Evolutionary conservation across 805 yeast genomes (phyloP), one percentile per base, ranked within the genome.

Genomic region (Candida tallmaniae): DNA sequence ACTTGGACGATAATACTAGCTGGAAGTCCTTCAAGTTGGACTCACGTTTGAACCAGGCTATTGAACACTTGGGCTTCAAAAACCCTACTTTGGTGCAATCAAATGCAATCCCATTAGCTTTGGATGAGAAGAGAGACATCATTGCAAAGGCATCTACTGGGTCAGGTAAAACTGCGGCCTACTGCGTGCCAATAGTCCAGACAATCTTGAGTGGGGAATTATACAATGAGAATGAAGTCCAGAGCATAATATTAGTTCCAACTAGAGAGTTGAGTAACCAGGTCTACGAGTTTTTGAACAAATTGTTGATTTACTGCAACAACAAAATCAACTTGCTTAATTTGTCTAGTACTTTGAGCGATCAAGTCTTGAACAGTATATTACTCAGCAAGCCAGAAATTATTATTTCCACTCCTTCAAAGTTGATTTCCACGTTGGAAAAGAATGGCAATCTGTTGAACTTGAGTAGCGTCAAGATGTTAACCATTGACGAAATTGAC

Each of bases 401-500:
- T 19, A 63, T 90, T 11, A 74, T 93, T 11, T 74, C 95, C 2
- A 93, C 98, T 0, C 98, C 98, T 9, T 73, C 94, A 4, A 80
- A 83, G 50, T 70, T 89, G 36, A 65, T 83, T 13, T 64, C 68
- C 32, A 48, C 70, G 6, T 52, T 83, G 34, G 80, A 78, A 37
- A 67, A 65, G 38, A 58, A 56, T 30, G 52, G 58, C 5, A 62
- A 65, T 15, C n/a, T n/a, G n/a, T 49, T 65, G 26, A 71, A 76
- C 34, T 63, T 83, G 35, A 68, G 73, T 16, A 58, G 69, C 19
- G 69, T 93, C 36, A 72, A 73, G 41, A 85, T 75, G 52, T 61
- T 93, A 31, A 94, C 87, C 20, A 83, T 90, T 42, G 98, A 93
- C 64, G 98, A 93, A 61, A 97, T 93, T 19, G 98, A 93, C 63